Base-by-base conservation (phyloP, 495 filamentous ascomycete genomes). In the Astrocystis sublimbata region DNA sequence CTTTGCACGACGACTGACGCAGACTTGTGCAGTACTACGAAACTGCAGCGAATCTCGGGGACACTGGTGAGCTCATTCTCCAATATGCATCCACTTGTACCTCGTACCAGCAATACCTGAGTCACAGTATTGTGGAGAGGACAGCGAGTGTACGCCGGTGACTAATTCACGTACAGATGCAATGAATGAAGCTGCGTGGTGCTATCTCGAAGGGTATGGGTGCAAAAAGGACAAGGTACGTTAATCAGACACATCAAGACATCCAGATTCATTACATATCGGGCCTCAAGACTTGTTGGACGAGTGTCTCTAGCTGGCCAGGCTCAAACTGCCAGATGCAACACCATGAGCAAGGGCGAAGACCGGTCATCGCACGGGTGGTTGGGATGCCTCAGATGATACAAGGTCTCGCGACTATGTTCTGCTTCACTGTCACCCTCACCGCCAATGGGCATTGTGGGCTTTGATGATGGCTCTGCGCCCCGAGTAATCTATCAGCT, bases 151-250 rank as follows among this genome's bases (percentile, higher is more conserved):
- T n/a, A 54, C 46, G 58, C 42, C 53, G 62, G 64, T 63, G 62
- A 65, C 68, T 53, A 58, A 67, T 67, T 55, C 54, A 42, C 51
- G 55, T 49, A 54, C 65, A 84, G 94, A 99, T 80, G 96, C 93
- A 46, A 97, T 97, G 92, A 96, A 97, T 72, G 93, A 97, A 73
- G 88, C 89, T 65, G 94, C 89, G 24, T 96, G 92, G 92, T 99
- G 96, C 76, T 98, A 96, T 79, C 73, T 93, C 19, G 90, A 96
- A 69, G 94, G 94, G 12, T 96, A 96, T 75, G 94, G 94, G 24
- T 90, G 89, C 60, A 92, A 90, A 75, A 99, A 98, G 75, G 92
- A 98, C 77, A 97, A 96, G 90, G 94, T 97, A 78, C 72, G 91
- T 87, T 63, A 45, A 63, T 63, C 35, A 70, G 67, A 68, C 70